Conservation (phyloP, 2,329 filamentous ascomycete species). For the Microsporum canis region DNA sequence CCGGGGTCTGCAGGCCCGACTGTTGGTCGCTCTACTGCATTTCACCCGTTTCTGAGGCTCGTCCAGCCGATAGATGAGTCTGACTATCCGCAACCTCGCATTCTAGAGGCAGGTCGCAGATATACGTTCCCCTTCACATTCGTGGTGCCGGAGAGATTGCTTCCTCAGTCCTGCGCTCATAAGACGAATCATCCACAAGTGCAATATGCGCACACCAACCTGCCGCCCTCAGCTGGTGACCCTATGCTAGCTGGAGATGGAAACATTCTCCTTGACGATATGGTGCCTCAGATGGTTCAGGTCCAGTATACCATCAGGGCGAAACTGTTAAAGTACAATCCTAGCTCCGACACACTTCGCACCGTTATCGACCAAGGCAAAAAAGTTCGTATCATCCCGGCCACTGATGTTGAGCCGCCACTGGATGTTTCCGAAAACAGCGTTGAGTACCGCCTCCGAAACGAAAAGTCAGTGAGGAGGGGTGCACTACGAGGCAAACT, state of each 20-base stretch:
- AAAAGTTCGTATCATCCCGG: conserved; percentile 50
- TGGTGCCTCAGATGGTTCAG: conserved; percentile 51
- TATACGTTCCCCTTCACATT: conserved; percentile 55
- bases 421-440: conserved; percentile 39
- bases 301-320: conserved; percentile 47
- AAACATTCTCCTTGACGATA: conserved; percentile 45
- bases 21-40: conserved; percentile 44
- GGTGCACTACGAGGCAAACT: conserved; percentile 46
- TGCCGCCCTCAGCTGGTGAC: conserved; percentile 54
- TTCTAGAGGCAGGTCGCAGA: conserved; percentile 43
- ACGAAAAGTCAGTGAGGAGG: conserved; percentile 50
- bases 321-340: conserved; percentile 31
- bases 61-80: conserved; percentile 46
- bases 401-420: conserved; percentile 49
- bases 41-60: conserved; percentile 51
- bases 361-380: conserved; percentile 42
- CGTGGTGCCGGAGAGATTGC: conserved; percentile 48
- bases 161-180: conserved; percentile 50
- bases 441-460: conserved; percentile 41
- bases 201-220: conserved; percentile 44
- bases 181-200: conserved; percentile 40
- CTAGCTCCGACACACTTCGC: conserved; percentile 29
- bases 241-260: conserved; percentile 42
- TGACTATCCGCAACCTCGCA: conserved; percentile 44
- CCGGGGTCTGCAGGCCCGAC: conserved; percentile 42